phyloP scores from a whole-genome alignment of 441 rosid genomes.

The Euphorbia celastroides region DNA sequence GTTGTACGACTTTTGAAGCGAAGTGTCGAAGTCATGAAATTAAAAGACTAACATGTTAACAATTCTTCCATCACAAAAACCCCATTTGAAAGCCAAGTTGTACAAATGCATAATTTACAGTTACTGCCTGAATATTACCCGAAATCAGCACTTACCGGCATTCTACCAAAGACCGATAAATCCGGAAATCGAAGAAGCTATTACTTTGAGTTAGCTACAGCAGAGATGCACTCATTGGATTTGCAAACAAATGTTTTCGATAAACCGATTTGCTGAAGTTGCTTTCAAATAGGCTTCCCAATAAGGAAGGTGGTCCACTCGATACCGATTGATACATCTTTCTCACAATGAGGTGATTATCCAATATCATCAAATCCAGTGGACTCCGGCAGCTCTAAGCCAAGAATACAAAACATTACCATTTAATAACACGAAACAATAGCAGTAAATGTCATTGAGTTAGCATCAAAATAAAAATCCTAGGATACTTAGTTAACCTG shows the following conservation, averaged over 20 bases:
- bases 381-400: constrained; percentile 71
- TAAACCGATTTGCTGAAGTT: constrained; percentile 38
- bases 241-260: constrained; percentile 71
- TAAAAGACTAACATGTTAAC: too few relatives aligned
- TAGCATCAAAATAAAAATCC: not conserved
- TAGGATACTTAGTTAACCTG: not conserved
- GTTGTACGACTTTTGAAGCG: too few relatives aligned
- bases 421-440: not conserved
- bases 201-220: constrained; percentile 18
- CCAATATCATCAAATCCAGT: constrained; percentile 71
- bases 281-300: constrained; percentile 39
- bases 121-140: not conserved
- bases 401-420: constrained; percentile 7
- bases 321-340: constrained; percentile 54
- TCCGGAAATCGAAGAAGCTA: not conserved
- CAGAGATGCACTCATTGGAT: constrained; percentile 40
- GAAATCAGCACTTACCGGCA: not conserved
- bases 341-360: constrained; percentile 53
- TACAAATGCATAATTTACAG: not conserved
- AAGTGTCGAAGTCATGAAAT: too few relatives aligned
- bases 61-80: too few relatives aligned
- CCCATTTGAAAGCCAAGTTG: not conserved
- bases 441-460: not conserved
- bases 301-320: constrained; percentile 49
- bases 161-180: not conserved